Percentiles rank a stretch among this genome's conserved stretches.
Evolutionary conservation across 495 filamentous ascomycete genomes (phyloP).

Genomic region (Lepraria neglecta): DNA sequence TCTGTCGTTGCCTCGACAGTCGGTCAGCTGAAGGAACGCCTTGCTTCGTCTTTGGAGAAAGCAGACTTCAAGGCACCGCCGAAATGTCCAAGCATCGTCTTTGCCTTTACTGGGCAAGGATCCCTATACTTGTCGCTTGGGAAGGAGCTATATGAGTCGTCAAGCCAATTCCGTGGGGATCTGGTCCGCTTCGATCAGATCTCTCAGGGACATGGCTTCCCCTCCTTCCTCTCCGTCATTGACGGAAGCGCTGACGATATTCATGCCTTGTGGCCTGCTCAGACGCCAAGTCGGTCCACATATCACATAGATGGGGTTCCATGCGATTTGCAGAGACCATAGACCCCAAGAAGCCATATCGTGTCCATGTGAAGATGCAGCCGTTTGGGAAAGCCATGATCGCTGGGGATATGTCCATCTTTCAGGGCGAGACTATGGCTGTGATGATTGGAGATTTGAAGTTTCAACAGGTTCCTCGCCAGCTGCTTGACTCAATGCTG

Average conservation of each 20-base stretch:
- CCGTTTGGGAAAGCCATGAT: slow-evolving; percentile 40
- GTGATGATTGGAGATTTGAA: slow-evolving; percentile 35
- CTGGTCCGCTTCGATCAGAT: slow-evolving; percentile 31
- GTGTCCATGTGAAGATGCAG: slow-evolving; percentile 40
- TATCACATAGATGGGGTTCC: slow-evolving; percentile 50
- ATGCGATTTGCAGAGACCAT: slow-evolving; percentile 49
- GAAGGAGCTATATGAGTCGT: slow-evolving; percentile 29
- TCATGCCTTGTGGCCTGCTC: slow-evolving; percentile 20
- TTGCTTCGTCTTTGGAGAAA: slow-evolving; percentile 11
- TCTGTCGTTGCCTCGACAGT: slow-evolving; percentile 26
- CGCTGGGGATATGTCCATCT: slow-evolving; percentile 49
- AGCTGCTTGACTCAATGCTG: slow-evolving; percentile 6
- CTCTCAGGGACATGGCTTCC: slow-evolving; percentile 29
- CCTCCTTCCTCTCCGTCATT: slow-evolving; percentile 30
- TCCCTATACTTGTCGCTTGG: slow-evolving; percentile 34
- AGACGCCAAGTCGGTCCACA: slow-evolving; percentile 17
- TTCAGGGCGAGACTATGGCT: slow-evolving; percentile 41
- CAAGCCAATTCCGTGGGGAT: slow-evolving; percentile 28
- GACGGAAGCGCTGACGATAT: slow-evolving; percentile 24
- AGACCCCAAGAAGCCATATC: slow-evolving; percentile 38
- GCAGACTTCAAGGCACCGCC: slow-evolving; percentile 7
- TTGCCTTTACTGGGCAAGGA: slow-evolving; percentile 44
- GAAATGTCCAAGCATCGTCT: slow-evolving; percentile 37
- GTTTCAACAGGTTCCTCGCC: slow-evolving; percentile 31
- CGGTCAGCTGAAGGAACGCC: slow-evolving; percentile 13